Conservation (phyloP, 257 asterid genomes). For the Euphrasia confusa region DNA sequence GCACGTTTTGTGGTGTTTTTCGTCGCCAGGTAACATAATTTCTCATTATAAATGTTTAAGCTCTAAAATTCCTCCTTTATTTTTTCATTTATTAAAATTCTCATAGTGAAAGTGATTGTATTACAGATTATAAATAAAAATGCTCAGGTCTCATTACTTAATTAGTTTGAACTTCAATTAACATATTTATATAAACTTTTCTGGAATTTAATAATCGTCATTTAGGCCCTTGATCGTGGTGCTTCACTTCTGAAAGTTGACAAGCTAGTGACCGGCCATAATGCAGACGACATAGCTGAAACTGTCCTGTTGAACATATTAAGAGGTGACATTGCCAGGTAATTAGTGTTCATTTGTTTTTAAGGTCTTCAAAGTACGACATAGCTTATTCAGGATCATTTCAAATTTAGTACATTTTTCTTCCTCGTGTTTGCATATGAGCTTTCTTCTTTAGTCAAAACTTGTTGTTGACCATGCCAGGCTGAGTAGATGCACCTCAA, state of each 20-base stretch:
- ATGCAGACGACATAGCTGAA: constrained; percentile 98
- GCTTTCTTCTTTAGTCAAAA: constrained; percentile 18
- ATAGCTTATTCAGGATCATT: not conserved
- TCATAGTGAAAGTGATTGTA: constrained; percentile 20
- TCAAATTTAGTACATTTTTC: not conserved
- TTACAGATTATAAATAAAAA: constrained; percentile 1
- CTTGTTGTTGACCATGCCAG: constrained; percentile 36
- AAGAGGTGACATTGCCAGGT: constrained; percentile 99
- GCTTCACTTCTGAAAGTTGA: constrained; percentile 91
- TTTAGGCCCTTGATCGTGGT: constrained; percentile 97
- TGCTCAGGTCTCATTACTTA: not conserved
- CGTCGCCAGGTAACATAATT: constrained; percentile 81
- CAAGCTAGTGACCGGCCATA: constrained; percentile 95
- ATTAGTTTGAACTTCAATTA: not conserved
- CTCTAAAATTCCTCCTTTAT: not conserved
- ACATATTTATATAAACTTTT: not conserved
- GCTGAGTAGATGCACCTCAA: constrained; percentile 89
- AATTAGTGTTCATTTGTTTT: constrained; percentile 16
- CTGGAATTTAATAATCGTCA: constrained; percentile 17
- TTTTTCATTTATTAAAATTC: constrained; percentile 3
- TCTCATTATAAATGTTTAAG: constrained; percentile 5
- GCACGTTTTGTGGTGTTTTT: constrained; percentile 98
- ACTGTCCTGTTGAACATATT: constrained; percentile 90
- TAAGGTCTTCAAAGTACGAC: not conserved
- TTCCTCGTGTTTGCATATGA: constrained; percentile 1